Base-by-base conservation (phyloP, 2,329 filamentous ascomycete species). In the Pseudogymnoascus sp. region DNA sequence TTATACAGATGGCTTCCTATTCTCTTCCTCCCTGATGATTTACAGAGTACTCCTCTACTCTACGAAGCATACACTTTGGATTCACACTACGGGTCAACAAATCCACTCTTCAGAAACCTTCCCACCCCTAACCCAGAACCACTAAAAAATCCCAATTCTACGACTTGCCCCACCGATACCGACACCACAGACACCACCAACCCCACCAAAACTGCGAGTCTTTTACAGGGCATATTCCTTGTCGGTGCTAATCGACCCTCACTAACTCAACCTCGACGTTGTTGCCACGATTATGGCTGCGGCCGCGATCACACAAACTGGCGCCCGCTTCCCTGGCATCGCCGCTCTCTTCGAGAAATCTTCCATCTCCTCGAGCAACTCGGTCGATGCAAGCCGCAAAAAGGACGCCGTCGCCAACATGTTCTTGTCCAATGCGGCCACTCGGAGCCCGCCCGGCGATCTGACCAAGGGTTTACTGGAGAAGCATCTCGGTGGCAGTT, bases 211-310 rank as follows among this genome's bases (percentile, higher is more conserved):
- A 57, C 51, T 34, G 29, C 51, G 51, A 57, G 51, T 34, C 51
- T 57, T 57, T 57, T 57, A 57, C 51, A 57, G 51, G 51, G 29
- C 29, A 57, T 36, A 57, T 57, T 36, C 51, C 51, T 36, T 57
- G 51, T 57, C 51, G 51, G 29, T 5, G 51, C 29, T 34, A 57
- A 57, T 57, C n/a, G 51, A 57, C 51, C 51, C 51, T 57, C 47
- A 29, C 14, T 18, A 57, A 57, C 47, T 57, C 47, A 57, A 57
- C 11, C 29, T 36, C 51, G 51, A 57, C 51, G 51, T 18, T 57
- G 51, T 36, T 57, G 29, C 51, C 51, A 57, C 51, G 51, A 57
- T 57, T 57, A 57, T 57, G 51, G 51, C 51, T 57, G 51, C 51
- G 51, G 51, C 51, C 51, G 51, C 51, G n/a, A 57, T 57, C 51